These are phyloP conservation scores for Phylloporus arenicola DNA, from an alignment of 768 basidiomycete species.

Conservation along the genomic window DNA sequence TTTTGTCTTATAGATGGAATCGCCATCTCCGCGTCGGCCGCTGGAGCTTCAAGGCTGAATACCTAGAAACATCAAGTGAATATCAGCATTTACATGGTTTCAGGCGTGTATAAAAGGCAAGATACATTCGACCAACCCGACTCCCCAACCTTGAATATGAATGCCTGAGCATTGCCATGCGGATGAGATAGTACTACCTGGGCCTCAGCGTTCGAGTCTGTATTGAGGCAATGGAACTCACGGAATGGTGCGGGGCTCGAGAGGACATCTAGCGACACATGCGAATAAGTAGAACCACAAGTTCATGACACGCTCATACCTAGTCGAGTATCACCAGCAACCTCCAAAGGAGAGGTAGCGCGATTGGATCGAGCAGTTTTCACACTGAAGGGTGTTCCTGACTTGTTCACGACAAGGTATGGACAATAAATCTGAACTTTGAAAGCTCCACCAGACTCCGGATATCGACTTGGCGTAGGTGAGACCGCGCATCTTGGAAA, in stretches of 20 bases:
- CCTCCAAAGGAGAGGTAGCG: slow-evolving; percentile 61
- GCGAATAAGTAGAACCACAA: slow-evolving; percentile 16
- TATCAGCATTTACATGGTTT: slow-evolving; percentile 4
- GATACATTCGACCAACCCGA: slow-evolving; percentile 86
- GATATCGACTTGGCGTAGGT: slow-evolving; percentile 51
- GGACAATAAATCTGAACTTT: slow-evolving; percentile 93
- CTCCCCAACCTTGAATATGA: slow-evolving; percentile 71
- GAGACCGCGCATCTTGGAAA: background rate
- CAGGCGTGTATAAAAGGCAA: slow-evolving; percentile 3
- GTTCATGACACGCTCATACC: slow-evolving; percentile 36
- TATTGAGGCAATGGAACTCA: slow-evolving; percentile 38
- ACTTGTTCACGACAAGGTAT: slow-evolving; percentile 90
- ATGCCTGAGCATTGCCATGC: slow-evolving; percentile 75
- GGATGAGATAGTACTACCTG: slow-evolving; percentile 82
- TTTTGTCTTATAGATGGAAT: slow-evolving; percentile 59
- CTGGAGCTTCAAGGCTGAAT: slow-evolving; percentile 87
- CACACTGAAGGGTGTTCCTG: slow-evolving; percentile 74
- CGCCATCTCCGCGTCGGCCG: slow-evolving; percentile 81
- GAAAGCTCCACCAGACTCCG: slow-evolving; percentile 91
- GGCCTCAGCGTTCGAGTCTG: slow-evolving; percentile 3
- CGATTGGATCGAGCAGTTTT: slow-evolving; percentile 59
- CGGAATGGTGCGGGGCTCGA: slow-evolving; percentile 69
- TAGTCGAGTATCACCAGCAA: slow-evolving; percentile 72
- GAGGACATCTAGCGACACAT: slow-evolving; percentile 37
- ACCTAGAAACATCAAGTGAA: slow-evolving; percentile 38